Evolutionary conservation across 805 yeast species (phyloP), one percentile per base, ranked within the genome.

Genomic region (Scheffersomyces spartinae): DNA sequence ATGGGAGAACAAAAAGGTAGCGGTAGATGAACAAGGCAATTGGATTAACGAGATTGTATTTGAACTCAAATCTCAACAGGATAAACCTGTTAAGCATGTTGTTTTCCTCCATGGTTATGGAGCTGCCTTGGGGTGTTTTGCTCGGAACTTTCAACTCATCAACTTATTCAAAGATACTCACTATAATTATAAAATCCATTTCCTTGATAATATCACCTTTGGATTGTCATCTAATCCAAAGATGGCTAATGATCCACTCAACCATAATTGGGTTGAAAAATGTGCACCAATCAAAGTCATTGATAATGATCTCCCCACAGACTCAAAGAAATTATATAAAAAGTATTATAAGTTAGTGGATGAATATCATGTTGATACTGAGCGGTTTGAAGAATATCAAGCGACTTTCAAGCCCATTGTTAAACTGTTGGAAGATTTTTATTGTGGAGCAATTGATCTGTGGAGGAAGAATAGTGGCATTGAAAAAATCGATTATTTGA

Each of bases 21-120:
- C 45, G 2, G 27, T 32, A 7, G 31, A 30, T 2, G 26, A 36
- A 4, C 31, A 33, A 5, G 23, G 26, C 5, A 51, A 56, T 29
- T 31, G 32, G 27, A 49, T 60, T 17, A 60, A 56, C 29, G 61
- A 57, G 31, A 34, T 60, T 11, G 36, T 40, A 10, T 46, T 58
- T 20, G 45, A 44, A 17, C n/a, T n/a, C n/a, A n/a, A n/a, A n/a
- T n/a, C n/a, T n/a, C n/a, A n/a, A n/a, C n/a, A n/a, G n/a, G n/a
- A n/a, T n/a, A n/a, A n/a, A n/a, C 38, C 40, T 7, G 42, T 50
- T 1, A 65, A 51, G 30, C 55, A 68, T 39, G 33, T 70, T 13
- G 75, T 68, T 3, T 60, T 70, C 48, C 29, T 70, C 12, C 77
- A 70, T 38, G 77, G 77, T 0, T 70, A 65, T 42, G 76, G 71